Percentiles rank a stretch among this genome's conserved stretches.
Evolutionary conservation across 495 filamentous ascomycete genomes (phyloP).

Genomic region (Aspergillus hancockii): DNA sequence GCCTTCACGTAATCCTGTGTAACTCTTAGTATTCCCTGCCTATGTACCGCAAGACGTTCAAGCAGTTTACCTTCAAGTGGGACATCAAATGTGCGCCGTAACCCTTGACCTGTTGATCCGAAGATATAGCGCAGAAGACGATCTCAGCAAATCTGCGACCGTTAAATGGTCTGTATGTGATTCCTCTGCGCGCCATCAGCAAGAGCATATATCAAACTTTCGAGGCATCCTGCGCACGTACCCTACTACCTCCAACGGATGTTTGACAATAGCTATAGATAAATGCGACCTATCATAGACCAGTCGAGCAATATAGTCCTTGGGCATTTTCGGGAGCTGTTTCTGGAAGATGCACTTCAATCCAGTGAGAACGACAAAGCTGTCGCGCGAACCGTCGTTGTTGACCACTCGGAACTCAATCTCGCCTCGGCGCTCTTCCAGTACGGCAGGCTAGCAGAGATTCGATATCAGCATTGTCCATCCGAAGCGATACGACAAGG

Average conservation of each 20-base stretch:
- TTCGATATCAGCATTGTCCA: slow-evolving; percentile 6
- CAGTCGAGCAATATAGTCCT: slow-evolving; percentile 95
- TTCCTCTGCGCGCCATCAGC: slow-evolving; percentile 60
- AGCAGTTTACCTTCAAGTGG: slow-evolving; percentile 69
- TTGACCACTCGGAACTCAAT: slow-evolving; percentile 98
- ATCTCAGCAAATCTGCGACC: slow-evolving; percentile 94
- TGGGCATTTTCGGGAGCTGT: slow-evolving; percentile 97
- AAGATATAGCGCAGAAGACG: slow-evolving; percentile 97
- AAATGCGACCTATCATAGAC: slow-evolving; percentile 97
- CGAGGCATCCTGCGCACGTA: slow-evolving; percentile 30
- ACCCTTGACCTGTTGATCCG: slow-evolving; percentile 97
- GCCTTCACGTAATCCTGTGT: slow-evolving; percentile 90
- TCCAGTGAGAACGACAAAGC: slow-evolving; percentile 90
- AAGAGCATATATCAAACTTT: slow-evolving; percentile 3
- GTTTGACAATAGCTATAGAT: slow-evolving; percentile 96
- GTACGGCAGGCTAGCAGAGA: slow-evolving; percentile 69
- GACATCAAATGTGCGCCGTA: slow-evolving; percentile 98
- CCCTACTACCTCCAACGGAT: slow-evolving; percentile 90
- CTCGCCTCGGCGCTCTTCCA: slow-evolving; percentile 91
- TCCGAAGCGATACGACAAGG: slow-evolving; percentile 2
- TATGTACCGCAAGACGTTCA: neutral
- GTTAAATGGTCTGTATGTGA: slow-evolving; percentile 96
- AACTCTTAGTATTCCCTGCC: slow-evolving; percentile 18
- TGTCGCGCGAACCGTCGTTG: slow-evolving; percentile 86
- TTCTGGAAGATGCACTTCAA: slow-evolving; percentile 99